Base-by-base conservation (phyloP, 1,284 basidiomycete species). In the Pseudomicrostroma phylloplanum region DNA sequence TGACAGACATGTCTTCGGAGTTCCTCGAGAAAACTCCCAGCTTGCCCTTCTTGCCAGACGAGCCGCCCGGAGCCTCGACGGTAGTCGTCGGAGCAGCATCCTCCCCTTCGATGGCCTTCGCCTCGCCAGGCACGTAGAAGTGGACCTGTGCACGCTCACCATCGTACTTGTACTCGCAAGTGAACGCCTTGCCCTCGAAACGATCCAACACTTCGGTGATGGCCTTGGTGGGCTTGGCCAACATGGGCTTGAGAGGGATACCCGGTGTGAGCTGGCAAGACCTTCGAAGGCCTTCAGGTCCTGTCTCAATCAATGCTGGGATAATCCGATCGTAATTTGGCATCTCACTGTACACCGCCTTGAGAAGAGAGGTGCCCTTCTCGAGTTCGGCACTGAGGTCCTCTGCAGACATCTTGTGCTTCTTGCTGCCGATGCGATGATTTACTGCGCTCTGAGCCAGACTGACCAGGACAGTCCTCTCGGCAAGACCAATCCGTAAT, bases 151-250 rank as follows among this genome's bases (percentile, higher is more conserved):
- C 96, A 59, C 96, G 88, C 80, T 99, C 96, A 9, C 96, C 96
- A 71, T 99, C 96, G 75, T 99, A 99, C 81, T 99, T 99, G 82
- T 97, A 99, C 82, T 99, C 96, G 82, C 94, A 98, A 4, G 96
- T 97, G 79, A 99, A 98, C 55, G 85, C 86, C 80, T 93, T 92
- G 73, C 87, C 88, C 80, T 99, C 96, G 75, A 98, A 99, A 56
- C 93, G 84, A 81, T 99, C 94, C 21, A 99, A 85, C 6, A 99
- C 94, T 80, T 98, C 96, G n/a, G 89, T 88, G 70, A 99, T 97
- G 0, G 94, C 94, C 80, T 98, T 98, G 0, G 96, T 98, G 2
- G 96, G 96, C 81, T 97, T 98, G n/a, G 96, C 96, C 58, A 99
- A 83, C 96, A 99, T 99, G 7, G 96, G 96, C 77, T 99, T 99